Conservation (phyloP, 2,329 filamentous ascomycete species). For the Fusarium sp. region DNA sequence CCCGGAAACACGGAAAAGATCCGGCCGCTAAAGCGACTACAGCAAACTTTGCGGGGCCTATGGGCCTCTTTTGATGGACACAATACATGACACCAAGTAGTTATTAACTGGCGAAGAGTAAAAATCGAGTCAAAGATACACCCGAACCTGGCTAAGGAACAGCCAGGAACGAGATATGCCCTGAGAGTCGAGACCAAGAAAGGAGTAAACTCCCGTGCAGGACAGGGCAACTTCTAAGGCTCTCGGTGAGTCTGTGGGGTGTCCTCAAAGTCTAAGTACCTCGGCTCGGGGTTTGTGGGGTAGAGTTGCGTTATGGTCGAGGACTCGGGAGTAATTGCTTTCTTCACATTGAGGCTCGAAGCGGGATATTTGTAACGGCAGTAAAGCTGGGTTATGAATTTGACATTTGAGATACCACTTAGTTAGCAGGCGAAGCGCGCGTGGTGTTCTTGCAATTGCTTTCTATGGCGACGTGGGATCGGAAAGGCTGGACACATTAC, state of each 20-base stretch:
- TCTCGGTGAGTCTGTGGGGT: slow-evolving; percentile 32
- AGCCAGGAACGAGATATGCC: slow-evolving; percentile 5
- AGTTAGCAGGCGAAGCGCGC: not conserved
- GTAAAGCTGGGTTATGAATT: slow-evolving; percentile 5
- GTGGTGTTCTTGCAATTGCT: slow-evolving; percentile 1
- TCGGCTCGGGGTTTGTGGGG: slow-evolving; percentile 29
- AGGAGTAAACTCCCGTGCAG: slow-evolving; percentile 5
- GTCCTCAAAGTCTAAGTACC: slow-evolving; percentile 30
- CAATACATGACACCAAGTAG: slow-evolving; percentile 7
- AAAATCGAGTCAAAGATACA: slow-evolving; percentile 2
- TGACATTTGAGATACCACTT: no score
- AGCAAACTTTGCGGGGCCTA: slow-evolving; percentile 18
- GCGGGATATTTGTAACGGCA: slow-evolving; percentile 15
- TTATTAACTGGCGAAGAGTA: slow-evolving; percentile 2
- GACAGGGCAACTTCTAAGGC: not conserved
- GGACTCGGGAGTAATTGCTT: not conserved
- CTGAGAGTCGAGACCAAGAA: slow-evolving; percentile 14
- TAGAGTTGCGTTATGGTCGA: slow-evolving; percentile 21
- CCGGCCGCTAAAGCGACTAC: slow-evolving; percentile 1
- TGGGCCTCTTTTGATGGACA: slow-evolving; percentile 15
- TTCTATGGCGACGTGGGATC: slow-evolving; percentile 6
- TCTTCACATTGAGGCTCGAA: slow-evolving; percentile 24
- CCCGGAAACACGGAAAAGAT: slow-evolving; percentile 2
- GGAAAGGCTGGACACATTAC: slow-evolving; percentile 12
- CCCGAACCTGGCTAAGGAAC: not conserved